phyloP scores from a whole-genome alignment of 176 grass and related monocot species.

The Bothriochloa decipiens region DNA sequence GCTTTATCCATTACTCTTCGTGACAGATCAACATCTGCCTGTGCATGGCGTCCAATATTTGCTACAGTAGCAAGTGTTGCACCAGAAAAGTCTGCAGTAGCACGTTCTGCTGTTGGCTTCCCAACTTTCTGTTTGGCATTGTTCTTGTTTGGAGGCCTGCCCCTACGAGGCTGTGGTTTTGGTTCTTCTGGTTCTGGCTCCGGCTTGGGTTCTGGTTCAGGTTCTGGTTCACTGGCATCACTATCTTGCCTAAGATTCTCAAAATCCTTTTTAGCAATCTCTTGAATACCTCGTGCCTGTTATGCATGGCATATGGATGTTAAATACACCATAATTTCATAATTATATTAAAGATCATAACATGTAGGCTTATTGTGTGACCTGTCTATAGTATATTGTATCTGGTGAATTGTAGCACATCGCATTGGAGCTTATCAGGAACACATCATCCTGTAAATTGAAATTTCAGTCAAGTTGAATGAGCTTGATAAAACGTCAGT shows the following conservation, averaged over 20 bases:
- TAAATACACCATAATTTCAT: slow-evolving; percentile 8
- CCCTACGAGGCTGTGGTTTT: slow-evolving; percentile 72
- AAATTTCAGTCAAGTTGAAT: slow-evolving; percentile 22
- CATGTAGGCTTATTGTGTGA: slow-evolving; percentile 31
- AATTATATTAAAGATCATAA: slow-evolving; percentile 6
- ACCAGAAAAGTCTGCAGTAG: slow-evolving; percentile 53
- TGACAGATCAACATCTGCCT: slow-evolving; percentile 51
- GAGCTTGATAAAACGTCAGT: slow-evolving; percentile 17
- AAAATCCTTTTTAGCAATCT: slow-evolving; percentile 99
- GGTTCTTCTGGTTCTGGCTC: slow-evolving; percentile 60
- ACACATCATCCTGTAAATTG: slow-evolving; percentile 84
- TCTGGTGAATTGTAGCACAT: slow-evolving; percentile 95
- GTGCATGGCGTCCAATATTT: slow-evolving; percentile 48
- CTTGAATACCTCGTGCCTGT: slow-evolving; percentile 91
- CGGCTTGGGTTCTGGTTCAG: slow-evolving; percentile 33
- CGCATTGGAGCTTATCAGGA: slow-evolving; percentile 83
- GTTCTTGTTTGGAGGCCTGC: slow-evolving; percentile 78
- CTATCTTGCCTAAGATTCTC: slow-evolving; percentile 94
- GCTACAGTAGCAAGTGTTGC: slow-evolving; percentile 54
- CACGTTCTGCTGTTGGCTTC: slow-evolving; percentile 58
- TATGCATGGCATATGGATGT: slow-evolving; percentile 31
- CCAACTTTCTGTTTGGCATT: slow-evolving; percentile 62
- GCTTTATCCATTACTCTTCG: slow-evolving; percentile 51
- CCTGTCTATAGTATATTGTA: slow-evolving; percentile 96
- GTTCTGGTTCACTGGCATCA: slow-evolving; percentile 80